Conservation (phyloP, 441 rosid genomes). For the Populus hybrid region DNA sequence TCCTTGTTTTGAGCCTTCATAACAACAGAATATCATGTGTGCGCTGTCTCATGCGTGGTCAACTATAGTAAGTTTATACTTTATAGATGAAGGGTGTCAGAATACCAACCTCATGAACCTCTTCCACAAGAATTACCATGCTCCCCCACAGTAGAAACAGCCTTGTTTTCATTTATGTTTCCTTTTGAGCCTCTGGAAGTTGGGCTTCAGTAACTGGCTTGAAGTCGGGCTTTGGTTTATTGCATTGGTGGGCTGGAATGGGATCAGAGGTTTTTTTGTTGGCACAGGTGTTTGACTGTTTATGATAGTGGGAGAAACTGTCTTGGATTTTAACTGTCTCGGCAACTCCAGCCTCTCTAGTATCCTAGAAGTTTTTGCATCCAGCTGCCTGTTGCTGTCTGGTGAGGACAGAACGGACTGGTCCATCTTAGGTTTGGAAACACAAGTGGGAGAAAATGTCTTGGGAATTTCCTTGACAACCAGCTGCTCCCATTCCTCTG, state of each 20-base stretch:
- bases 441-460: conserved; percentile 43
- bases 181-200: conserved; percentile 66
- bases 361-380: conserved; percentile 70
- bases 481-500: conserved; percentile 90
- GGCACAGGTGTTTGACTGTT: conserved; percentile 31
- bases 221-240: conserved; percentile 38
- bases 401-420: conserved; percentile 38
- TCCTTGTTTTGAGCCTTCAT: neutral
- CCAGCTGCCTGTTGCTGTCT: conserved; percentile 44
- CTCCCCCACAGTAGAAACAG: neutral
- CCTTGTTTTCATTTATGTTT: conserved; percentile 41
- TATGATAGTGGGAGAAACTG: conserved; percentile 44
- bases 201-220: conserved; percentile 78
- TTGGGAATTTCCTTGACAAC: conserved; percentile 53
- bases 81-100: neutral
- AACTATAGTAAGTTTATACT: neutral
- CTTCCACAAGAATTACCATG: conserved; percentile 5
- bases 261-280: conserved; percentile 52
- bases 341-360: conserved; percentile 87
- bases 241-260: conserved; percentile 44
- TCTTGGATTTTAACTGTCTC: conserved; percentile 53
- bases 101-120: conserved; percentile 1
- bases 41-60: neutral
- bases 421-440: conserved; percentile 38
- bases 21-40: neutral